Evolutionary conservation across 805 yeast genomes (phyloP).

Genomic region (Alloascoidea hylecoeti): DNA sequence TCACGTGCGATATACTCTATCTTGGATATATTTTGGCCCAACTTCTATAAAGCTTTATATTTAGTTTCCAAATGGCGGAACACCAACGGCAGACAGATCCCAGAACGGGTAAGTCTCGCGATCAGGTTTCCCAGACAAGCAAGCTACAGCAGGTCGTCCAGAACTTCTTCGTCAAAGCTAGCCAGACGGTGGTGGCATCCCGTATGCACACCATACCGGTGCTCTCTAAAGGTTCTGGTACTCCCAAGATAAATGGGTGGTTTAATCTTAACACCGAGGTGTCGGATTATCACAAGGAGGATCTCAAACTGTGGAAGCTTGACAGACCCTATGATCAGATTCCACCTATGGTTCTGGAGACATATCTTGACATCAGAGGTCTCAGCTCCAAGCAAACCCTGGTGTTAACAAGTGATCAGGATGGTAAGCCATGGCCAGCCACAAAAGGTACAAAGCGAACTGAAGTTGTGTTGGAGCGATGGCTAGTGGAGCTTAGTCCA

Average conservation of each 20-base stretch:
- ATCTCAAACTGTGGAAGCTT: slow-evolving; percentile 45
- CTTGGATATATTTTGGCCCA: too few relatives aligned
- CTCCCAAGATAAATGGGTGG: slow-evolving; percentile 12
- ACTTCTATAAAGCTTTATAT: too few relatives aligned
- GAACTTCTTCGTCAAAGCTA: slow-evolving; percentile 24
- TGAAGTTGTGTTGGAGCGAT: slow-evolving; percentile 88
- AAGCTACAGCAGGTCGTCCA: slow-evolving; percentile 11
- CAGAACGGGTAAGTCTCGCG: slow-evolving; percentile 22
- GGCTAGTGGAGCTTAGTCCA: slow-evolving; percentile 75
- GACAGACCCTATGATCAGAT: slow-evolving; percentile 16
- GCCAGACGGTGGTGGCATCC: slow-evolving; percentile 19
- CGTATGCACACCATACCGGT: slow-evolving; percentile 13
- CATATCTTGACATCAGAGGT: slow-evolving; percentile 54
- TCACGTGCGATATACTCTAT: too few relatives aligned
- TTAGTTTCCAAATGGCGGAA: too few relatives aligned
- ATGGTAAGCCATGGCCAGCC: slow-evolving; percentile 28
- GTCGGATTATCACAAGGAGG: slow-evolving; percentile 30
- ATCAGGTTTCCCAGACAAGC: slow-evolving; percentile 1
- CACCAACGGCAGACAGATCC: too few relatives aligned
- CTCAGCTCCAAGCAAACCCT: slow-evolving; percentile 43
- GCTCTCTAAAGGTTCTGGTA: slow-evolving; percentile 7
- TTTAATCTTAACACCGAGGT: slow-evolving; percentile 14
- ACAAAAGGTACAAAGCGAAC: slow-evolving; percentile 48
- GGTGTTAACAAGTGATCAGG: slow-evolving; percentile 39
- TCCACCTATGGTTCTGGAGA: slow-evolving; percentile 81